These are phyloP conservation scores for Fusarium odoratissimum DNA, from an alignment of 2,329 filamentous ascomycete species.

Conservation along the genomic window DNA sequence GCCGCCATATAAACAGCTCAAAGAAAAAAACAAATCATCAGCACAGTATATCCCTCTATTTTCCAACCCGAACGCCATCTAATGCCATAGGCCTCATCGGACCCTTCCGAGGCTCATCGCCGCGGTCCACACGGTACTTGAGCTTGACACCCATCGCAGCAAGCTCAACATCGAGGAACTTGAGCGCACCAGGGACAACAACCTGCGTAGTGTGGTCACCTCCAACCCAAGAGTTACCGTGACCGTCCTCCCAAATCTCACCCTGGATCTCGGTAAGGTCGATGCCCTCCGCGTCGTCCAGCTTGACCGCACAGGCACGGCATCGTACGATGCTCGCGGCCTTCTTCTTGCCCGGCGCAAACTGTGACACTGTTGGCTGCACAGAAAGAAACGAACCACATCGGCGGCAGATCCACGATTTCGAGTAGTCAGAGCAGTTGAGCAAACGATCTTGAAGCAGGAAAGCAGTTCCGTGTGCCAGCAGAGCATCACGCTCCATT, in stretches of 20 bases:
- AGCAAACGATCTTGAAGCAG: conserved; percentile 93
- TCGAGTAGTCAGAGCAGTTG: conserved; percentile 95
- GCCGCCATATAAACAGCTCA: conserved; percentile 30
- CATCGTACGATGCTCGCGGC: conserved; percentile 79
- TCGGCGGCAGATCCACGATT: conserved; percentile 86
- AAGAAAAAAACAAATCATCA: conserved; percentile 35
- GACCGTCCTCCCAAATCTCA: conserved; percentile 93
- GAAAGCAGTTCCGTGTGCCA: conserved; percentile 96
- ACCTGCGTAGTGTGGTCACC: conserved; percentile 92
- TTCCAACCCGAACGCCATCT: conserved; percentile 45
- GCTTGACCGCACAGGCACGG: conserved; percentile 76
- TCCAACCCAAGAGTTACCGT: conserved; percentile 84
- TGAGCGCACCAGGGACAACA: conserved; percentile 90
- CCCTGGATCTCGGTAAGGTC: conserved; percentile 69
- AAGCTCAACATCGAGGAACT: conserved; percentile 93
- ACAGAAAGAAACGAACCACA: conserved; percentile 94
- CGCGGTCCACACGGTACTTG: conserved; percentile 77
- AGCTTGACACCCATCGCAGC: conserved; percentile 96
- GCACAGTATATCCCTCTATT: conserved; percentile 37
- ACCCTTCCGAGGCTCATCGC: conserved; percentile 72
- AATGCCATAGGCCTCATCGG: conserved; percentile 56
- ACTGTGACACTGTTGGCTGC: conserved; percentile 79
- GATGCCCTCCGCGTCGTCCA: conserved; percentile 68
- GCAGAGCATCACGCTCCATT: conserved; percentile 96
- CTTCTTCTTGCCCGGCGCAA: conserved; percentile 70